Evolutionary conservation across 345 rosid genomes (phyloP).

Genomic region (Linum lewisii): DNA sequence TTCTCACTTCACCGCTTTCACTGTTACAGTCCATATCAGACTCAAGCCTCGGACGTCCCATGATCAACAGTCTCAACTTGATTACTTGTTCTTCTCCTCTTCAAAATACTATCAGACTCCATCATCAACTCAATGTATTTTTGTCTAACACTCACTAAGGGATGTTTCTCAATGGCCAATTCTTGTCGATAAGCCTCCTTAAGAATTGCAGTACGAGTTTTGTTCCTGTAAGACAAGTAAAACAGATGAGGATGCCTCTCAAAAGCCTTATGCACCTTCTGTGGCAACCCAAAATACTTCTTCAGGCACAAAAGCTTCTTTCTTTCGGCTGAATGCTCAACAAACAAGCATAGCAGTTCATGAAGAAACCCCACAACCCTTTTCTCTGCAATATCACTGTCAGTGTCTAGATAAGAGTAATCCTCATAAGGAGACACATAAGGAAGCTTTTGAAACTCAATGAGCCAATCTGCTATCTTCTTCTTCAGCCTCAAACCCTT

Average conservation of each 20-base stretch:
- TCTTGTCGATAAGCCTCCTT: constrained; percentile 62
- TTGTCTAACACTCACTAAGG: constrained; percentile 46
- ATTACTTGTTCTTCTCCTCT: constrained; percentile 26
- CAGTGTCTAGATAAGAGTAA: constrained; percentile 48
- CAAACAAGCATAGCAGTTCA: constrained; percentile 69
- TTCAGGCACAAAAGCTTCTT: constrained; percentile 63
- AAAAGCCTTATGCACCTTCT: constrained; percentile 66
- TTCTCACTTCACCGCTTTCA: neutral
- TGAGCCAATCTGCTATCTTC: constrained; percentile 61
- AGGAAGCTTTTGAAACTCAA: constrained; percentile 61
- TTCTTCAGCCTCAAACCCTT: constrained; percentile 65
- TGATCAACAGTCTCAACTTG: constrained; percentile 10
- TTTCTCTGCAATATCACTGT: constrained; percentile 71
- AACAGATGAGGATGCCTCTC: constrained; percentile 82
- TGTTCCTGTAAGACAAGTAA: constrained; percentile 60
- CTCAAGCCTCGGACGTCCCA: constrained; percentile 35
- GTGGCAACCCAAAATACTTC: constrained; percentile 55
- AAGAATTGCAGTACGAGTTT: constrained; percentile 67
- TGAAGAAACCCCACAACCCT: constrained; percentile 81
- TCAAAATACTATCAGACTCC: constrained; percentile 38
- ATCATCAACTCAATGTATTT: constrained; percentile 57
- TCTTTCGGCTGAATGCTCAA: constrained; percentile 76
- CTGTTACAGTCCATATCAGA: constrained; percentile 28
- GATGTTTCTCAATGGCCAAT: constrained; percentile 44
- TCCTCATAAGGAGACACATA: constrained; percentile 78